Base-by-base conservation (phyloP, 2,329 filamentous ascomycete species). In the Apiospora rasikravindrae region DNA sequence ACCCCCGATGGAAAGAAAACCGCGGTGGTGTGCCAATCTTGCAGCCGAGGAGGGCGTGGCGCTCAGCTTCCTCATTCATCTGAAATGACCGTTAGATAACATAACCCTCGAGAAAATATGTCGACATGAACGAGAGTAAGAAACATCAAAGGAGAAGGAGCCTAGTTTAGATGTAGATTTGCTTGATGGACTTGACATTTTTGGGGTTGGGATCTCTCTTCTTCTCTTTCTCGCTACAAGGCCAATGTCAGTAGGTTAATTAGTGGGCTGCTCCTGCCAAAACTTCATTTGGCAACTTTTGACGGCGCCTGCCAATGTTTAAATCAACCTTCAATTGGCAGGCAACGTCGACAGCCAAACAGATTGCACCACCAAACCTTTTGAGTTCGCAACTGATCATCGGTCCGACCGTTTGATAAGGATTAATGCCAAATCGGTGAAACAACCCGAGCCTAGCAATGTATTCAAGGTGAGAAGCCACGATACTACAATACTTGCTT, bases 251-350 rank as follows among this genome's bases (percentile, higher is more conserved):
- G 16, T 61, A 61, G 53, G 53, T 61, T 61, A 61, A 40, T 64
- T 64, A 64, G 57, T 64, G 57, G 57, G 57, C 57, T 64, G 57
- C 57, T 64, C 10, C 33, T 37, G 57, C 57, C 57, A 64, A 64
- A 61, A 64, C 1, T 10, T 64, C 57, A 4, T 40, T 33, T 8
- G 70, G 70, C 70, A 71, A 71, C 57, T 71, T 71, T 71, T 71
- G 70, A 51, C 70, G 70, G 10, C 57, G 57, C 57, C 53, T 64
- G 33, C 33, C 57, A 64, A 64, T 37, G 57, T 40, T 64, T 64
- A 40, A 64, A 64, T 64, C 57, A 22, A 64, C 33, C 53, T 64
- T 37, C 53, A 16, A 64, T 40, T 29, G 19, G 57, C 57, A 22
- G 22, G 29, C 33, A 19, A 33, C 22, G 14, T n/a, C 19, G 1